These are phyloP conservation scores for Barnettozyma vustinii DNA, from an alignment of 805 yeast genomes.

Conservation along the genomic window DNA sequence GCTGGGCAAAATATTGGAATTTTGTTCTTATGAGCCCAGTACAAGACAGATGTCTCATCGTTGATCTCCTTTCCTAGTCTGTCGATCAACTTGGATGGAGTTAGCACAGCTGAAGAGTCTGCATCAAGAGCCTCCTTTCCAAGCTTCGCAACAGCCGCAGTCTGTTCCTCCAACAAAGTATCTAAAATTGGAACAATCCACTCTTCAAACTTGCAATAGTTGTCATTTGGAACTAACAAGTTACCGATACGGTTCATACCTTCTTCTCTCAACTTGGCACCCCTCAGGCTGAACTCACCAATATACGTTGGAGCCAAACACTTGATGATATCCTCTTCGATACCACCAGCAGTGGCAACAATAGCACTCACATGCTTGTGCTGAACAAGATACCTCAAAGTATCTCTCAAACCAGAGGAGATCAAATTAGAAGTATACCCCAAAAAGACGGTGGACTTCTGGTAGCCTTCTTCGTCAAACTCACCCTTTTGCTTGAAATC, in stretches of 20 bases:
- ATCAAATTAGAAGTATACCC: slow-evolving; percentile 97
- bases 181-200: slow-evolving; percentile 97
- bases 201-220: slow-evolving; percentile 95
- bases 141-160: slow-evolving; percentile 47
- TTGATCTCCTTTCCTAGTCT: slow-evolving; percentile 93
- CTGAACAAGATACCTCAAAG: slow-evolving; percentile 83
- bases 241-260: slow-evolving; percentile 99
- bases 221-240: slow-evolving; percentile 93
- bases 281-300: slow-evolving; percentile 85
- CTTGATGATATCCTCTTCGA: slow-evolving; percentile 95
- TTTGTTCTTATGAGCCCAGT: slow-evolving; percentile 97
- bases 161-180: slow-evolving; percentile 83
- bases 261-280: slow-evolving; percentile 78
- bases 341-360: slow-evolving; percentile 97
- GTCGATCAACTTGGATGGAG: slow-evolving; percentile 90
- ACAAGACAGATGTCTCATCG: slow-evolving; percentile 87
- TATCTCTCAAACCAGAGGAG: slow-evolving; percentile 90
- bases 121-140: slow-evolving; percentile 58
- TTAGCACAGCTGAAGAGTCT: slow-evolving; percentile 65
- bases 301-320: slow-evolving; percentile 93
- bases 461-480: slow-evolving; percentile 72
- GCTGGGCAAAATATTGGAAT: slow-evolving; percentile 98
- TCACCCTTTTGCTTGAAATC: slow-evolving; percentile 71
- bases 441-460: slow-evolving; percentile 85
- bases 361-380: slow-evolving; percentile 92